Evolutionary conservation across 208 protist genomes (phyloP), one percentile per base, ranked within the genome.

Genomic region (Trypanosoma boissoni): DNA sequence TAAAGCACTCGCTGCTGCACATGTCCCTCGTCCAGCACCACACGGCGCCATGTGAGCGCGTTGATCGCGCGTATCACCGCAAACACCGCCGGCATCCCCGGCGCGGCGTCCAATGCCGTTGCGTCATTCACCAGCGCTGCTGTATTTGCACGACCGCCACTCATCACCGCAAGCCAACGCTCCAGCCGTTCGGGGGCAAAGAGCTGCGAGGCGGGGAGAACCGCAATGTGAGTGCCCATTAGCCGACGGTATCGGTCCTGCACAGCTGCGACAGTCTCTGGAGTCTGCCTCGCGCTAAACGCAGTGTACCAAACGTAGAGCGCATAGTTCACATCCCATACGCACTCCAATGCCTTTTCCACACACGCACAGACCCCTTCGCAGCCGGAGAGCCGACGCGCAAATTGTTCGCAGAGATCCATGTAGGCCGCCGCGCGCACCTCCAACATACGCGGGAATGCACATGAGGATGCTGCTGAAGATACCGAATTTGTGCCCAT

Each of bases 101-200:
- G 68, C 21, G 67, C 59, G 23, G 66, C 39, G 26, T 88, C 77
- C 24, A 84, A 46, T 3, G 66, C 72, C 20, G 69, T 74, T 26
- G 83, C 51, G 36, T 88, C 76, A 46, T 64, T 72, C 29, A 78
- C 70, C 21, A 83, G 48, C n/a, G 57, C 32, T n/a, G 63, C 34
- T 29, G 31, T 39, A 39, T 16, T 39, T 39, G 6, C 34, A 39
- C 34, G 34, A 6, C 23, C n/a, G 32, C 48, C 18, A 26, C 54
- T 64, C 64, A 70, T 70, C 18, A 70, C 64, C 45, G 57, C 24
- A 28, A 70, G 36, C 64, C 64, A 70, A 3, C 55, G 55, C 49
- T 64, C 39, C 6, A 70, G 9, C 12, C n/a, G 31, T 44, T n/a
- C 53, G 43, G n/a, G n/a, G n/a, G n/a, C n/a, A n/a, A n/a, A n/a